phyloP scores from a whole-genome alignment of 2,329 filamentous ascomycete species.

The Fusarium pininemorale region DNA sequence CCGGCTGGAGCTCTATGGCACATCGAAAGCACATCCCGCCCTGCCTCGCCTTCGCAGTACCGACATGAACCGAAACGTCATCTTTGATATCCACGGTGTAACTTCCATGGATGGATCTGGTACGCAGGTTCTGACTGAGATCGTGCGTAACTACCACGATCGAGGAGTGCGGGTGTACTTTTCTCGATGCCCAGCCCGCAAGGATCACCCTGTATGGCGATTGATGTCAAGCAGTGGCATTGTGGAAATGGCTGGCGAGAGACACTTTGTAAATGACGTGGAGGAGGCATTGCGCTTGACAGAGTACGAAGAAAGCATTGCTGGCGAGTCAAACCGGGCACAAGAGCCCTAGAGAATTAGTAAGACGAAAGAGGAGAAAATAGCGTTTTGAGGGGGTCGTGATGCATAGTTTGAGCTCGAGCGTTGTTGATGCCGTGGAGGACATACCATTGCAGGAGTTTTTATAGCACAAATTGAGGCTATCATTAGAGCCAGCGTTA shows the following conservation, averaged over 20 bases:
- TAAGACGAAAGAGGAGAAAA: not conserved
- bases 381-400: not conserved
- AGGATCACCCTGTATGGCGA: slow-evolving; percentile 68
- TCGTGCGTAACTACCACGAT: slow-evolving; percentile 82
- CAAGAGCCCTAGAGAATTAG: slow-evolving; percentile 4
- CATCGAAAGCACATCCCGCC: slow-evolving; percentile 83
- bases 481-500: slow-evolving; percentile 3
- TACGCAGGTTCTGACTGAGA: slow-evolving; percentile 89
- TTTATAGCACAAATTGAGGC: not conserved
- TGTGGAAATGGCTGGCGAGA: slow-evolving; percentile 77
- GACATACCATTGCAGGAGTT: slow-evolving; percentile 22
- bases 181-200: slow-evolving; percentile 61
- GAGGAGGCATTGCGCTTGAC: slow-evolving; percentile 84
- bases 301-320: slow-evolving; percentile 70
- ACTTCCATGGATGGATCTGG: slow-evolving; percentile 93
- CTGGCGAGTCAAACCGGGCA: slow-evolving; percentile 35
- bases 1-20: slow-evolving; percentile 91
- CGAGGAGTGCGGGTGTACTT: slow-evolving; percentile 82
- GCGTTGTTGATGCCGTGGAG: slow-evolving; percentile 2
- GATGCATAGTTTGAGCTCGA: not conserved
- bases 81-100: slow-evolving; percentile 98
- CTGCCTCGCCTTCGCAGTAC: slow-evolving; percentile 79
- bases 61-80: slow-evolving; percentile 89
- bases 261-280: slow-evolving; percentile 83
- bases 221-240: slow-evolving; percentile 85